Base-by-base conservation (phyloP, 1,284 basidiomycete genomes). In the Moniliophthora roreri region DNA sequence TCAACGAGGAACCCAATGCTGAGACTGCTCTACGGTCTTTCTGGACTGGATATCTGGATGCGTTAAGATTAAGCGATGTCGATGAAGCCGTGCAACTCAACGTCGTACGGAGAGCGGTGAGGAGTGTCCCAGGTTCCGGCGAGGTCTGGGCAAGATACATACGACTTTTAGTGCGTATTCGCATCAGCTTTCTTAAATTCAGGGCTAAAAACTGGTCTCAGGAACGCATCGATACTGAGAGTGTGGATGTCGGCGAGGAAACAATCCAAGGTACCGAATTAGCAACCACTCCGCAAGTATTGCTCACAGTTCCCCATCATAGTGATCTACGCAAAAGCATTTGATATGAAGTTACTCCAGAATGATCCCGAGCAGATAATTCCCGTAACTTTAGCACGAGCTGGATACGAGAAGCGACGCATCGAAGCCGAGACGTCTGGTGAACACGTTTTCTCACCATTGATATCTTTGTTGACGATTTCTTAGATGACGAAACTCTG, bases 81-180 rank as follows among this genome's bases (percentile, higher is more conserved):
- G 77, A 74, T 28, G 66, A 69, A 20, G 72, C 75, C 2, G 62
- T 66, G 15, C 73, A 84, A 56, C 57, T 72, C 32, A 60, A 63
- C n/a, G 65, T 74, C 4, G 72, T 80, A 24, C 71, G 69, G 51
- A 75, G 87, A 38, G 87, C 87, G 13, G 65, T 80, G 18, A 77
- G 86, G 54, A 88, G 86, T 61, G 79, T 85, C 0, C 89, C 90
- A 23, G 78, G 74, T 11, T 86, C 77, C 23, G 88, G 87, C 13
- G 81, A 85, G 60, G 71, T 89, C 7, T 91, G 89, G 85, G 82
- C 87, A 2, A 74, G 81, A 28, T 89, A 89, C 63, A 79, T 93
- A 18, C 80, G 87, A 45, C 79, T 80, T 60, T 59, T 88, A 67
- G 89, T 87, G 48, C 56, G 75, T 59, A 26, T n/a, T 42, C 10